Evolutionary conservation across 345 rosid genomes (phyloP).

Genomic region (Gossypium australe): DNA sequence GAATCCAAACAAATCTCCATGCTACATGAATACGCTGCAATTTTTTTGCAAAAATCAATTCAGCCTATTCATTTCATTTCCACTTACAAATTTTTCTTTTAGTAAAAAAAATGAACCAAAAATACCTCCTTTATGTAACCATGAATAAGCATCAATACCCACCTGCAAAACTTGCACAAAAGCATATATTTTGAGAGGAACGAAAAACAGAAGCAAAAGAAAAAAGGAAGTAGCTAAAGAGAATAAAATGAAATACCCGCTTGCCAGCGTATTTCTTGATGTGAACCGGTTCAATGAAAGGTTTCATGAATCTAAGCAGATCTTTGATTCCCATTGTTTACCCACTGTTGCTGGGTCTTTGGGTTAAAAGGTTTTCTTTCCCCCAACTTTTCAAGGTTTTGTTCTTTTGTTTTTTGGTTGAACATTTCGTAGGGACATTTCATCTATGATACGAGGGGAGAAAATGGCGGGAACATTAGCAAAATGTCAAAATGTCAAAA

Average conservation of each 20-base stretch:
- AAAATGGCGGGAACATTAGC: conserved; percentile 37
- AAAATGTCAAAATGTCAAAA: conserved; percentile 19
- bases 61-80: not conserved
- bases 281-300: conserved; percentile 64
- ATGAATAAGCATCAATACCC: conserved; percentile 92
- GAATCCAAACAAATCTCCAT: conserved; percentile 86
- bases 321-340: conserved; percentile 73
- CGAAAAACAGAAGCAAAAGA: not conserved
- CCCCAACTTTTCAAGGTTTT: not conserved
- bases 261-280: conserved; percentile 73
- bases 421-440: no score
- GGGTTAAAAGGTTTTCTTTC: not conserved
- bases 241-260: conserved; percentile 37
- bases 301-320: conserved; percentile 85
- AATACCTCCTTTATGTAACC: conserved; percentile 95
- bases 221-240: not conserved
- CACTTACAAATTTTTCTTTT: not conserved
- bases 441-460: conserved; percentile 6
- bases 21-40: conserved; percentile 84
- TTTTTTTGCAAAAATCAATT: not conserved
- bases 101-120: not conserved
- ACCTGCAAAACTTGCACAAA: conserved; percentile 42
- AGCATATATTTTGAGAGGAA: not conserved
- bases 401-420: not conserved
- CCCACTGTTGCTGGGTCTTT: not conserved